Evolutionary conservation across 495 filamentous ascomycete genomes (phyloP).

Genomic region (Penicillium cataractarum): DNA sequence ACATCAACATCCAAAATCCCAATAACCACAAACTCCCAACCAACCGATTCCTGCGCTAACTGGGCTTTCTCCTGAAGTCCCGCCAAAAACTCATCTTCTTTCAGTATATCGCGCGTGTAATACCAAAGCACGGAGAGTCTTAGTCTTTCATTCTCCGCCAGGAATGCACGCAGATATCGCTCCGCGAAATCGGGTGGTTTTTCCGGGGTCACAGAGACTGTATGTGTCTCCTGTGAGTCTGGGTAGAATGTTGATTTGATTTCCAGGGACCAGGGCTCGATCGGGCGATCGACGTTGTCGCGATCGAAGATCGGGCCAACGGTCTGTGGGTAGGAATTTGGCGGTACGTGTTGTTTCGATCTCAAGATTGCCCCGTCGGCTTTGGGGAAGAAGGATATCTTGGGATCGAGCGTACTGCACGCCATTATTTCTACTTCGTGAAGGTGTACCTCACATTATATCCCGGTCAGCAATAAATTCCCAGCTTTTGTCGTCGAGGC

Average conservation of each 20-base stretch:
- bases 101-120: conserved; percentile 18
- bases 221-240: conserved; percentile 3
- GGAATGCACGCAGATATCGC: conserved; percentile 15
- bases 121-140: conserved; percentile 25
- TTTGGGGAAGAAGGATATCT: conserved; percentile 17
- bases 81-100: conserved; percentile 17
- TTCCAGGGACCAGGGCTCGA: conserved; percentile 10
- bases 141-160: conserved; percentile 21
- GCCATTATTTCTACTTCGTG: background rate
- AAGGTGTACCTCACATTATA: background rate
- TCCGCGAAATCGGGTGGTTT: conserved; percentile 7
- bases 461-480: background rate
- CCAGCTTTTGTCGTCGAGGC: background rate
- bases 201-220: background rate
- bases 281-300: conserved; percentile 18
- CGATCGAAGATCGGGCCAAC: conserved; percentile 22
- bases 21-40: conserved; percentile 23
- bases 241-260: conserved; percentile 11
- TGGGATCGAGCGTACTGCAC: background rate
- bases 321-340: conserved; percentile 8
- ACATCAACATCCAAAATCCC: conserved; percentile 21
- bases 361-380: conserved; percentile 18
- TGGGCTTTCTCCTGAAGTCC: conserved; percentile 20
- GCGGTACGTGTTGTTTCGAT: conserved; percentile 8
- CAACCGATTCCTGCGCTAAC: conserved; percentile 20